A percentile compares a stretch with the other conserved stretches of the same genome.
phyloP scores from a whole-genome alignment of 257 asterid genomes.

The Gentiana straminea region DNA sequence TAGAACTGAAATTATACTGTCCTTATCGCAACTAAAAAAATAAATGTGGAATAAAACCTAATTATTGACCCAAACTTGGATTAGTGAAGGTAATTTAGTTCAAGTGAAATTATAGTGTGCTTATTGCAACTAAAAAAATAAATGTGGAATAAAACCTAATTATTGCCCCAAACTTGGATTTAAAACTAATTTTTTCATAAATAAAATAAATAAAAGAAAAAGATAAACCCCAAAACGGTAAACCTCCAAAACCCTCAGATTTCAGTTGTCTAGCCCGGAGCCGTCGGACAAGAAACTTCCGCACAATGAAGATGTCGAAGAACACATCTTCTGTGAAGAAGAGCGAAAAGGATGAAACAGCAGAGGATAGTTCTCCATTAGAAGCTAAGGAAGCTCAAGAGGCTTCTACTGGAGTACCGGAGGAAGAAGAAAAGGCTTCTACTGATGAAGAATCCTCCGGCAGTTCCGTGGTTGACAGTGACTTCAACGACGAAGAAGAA shows the following conservation, averaged over 20 bases:
- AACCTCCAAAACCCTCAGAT: slow-evolving; percentile 8
- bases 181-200: too few species aligned
- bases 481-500: neutral
- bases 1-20: too few species aligned
- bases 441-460: slow-evolving; percentile 5
- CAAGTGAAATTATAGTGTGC: too few species aligned
- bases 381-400: neutral
- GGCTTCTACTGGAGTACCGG: neutral
- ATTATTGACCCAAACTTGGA: too few species aligned
- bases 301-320: slow-evolving; percentile 6
- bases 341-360: neutral
- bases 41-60: too few species aligned
- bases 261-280: slow-evolving; percentile 4
- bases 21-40: too few species aligned
- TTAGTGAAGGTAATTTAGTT: too few species aligned
- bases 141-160: too few species aligned
- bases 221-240: neutral
- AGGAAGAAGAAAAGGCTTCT: slow-evolving; percentile 6
- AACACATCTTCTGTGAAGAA: neutral
- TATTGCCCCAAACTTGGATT: too few species aligned
- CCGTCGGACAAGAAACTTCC: slow-evolving; percentile 3
- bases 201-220: too few species aligned
- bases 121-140: too few species aligned
- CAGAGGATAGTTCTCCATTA: neutral
- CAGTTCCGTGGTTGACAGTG: slow-evolving; percentile 1